Conservation (phyloP, 495 filamentous ascomycete genomes). For the Margaritispora aquatica region DNA sequence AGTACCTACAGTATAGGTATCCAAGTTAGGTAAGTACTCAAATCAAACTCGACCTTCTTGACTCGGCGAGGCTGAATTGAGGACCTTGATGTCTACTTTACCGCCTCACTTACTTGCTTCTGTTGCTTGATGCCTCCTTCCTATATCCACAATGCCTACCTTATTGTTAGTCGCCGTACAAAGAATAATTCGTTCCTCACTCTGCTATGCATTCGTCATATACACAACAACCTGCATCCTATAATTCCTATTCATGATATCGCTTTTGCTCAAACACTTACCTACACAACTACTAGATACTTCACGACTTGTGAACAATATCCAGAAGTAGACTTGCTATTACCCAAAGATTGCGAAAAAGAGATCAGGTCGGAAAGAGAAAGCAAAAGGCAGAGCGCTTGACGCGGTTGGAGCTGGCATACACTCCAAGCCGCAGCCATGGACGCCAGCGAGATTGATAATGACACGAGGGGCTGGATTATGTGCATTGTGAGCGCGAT, state of each 20-base stretch:
- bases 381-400: not conserved
- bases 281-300: no score
- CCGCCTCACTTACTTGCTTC: no score
- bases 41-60: no score
- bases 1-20: no score
- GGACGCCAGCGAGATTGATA: slow-evolving; percentile 45
- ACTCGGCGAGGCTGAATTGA: not conserved
- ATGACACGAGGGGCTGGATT: slow-evolving; percentile 91
- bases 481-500: slow-evolving; percentile 81
- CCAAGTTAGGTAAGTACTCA: no score
- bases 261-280: no score
- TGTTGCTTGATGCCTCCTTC: no score
- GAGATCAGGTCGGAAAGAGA: no score
- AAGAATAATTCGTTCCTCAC: not conserved
- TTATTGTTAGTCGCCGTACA: not conserved
- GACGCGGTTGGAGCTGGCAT: not conserved
- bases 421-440: slow-evolving; percentile 20
- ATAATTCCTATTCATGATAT: not conserved
- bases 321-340: no score
- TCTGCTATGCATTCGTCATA: not conserved
- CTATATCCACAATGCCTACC: not conserved
- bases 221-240: not conserved
- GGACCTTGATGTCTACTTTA: slow-evolving; percentile 11
- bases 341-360: no score
- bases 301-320: no score